Percentiles rank a stretch among this genome's conserved stretches.
These are phyloP conservation scores for Talaromyces atroroseus DNA, from an alignment of 2,329 filamentous ascomycete species.

Conservation along the genomic window DNA sequence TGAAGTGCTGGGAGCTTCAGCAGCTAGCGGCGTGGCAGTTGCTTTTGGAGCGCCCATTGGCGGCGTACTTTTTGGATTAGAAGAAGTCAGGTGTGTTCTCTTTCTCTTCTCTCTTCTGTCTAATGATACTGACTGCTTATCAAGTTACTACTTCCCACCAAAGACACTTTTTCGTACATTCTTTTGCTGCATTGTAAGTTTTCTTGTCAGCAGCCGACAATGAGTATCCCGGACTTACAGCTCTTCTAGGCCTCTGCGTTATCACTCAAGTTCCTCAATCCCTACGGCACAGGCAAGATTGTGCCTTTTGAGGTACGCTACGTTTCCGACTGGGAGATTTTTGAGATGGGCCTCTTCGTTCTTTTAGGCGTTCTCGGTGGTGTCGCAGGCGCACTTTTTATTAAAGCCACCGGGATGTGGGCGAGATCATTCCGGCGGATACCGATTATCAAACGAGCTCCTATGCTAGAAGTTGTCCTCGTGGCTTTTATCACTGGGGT, in stretches of 20 bases:
- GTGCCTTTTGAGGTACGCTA: slow-evolving; percentile 95
- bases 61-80: slow-evolving; percentile 85
- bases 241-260: slow-evolving; percentile 59
- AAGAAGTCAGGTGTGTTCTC: slow-evolving; percentile 64
- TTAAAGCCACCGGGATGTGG: slow-evolving; percentile 91
- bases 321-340: slow-evolving; percentile 83
- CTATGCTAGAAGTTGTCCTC: slow-evolving; percentile 79
- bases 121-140: slow-evolving; percentile 12
- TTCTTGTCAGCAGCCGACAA: slow-evolving; percentile 14
- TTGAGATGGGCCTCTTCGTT: slow-evolving; percentile 81
- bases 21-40: slow-evolving; percentile 85
- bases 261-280: slow-evolving; percentile 89
- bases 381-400: slow-evolving; percentile 81
- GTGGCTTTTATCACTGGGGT: slow-evolving; percentile 81
- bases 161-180: slow-evolving; percentile 97
- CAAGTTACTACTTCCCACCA: slow-evolving; percentile 88
- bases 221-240: not conserved
- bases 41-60: slow-evolving; percentile 89
- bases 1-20: slow-evolving; percentile 88
- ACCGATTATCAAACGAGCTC: slow-evolving; percentile 70
- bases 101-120: not conserved
- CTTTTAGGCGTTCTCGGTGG: slow-evolving; percentile 83
- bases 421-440: slow-evolving; percentile 82
- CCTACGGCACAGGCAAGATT: slow-evolving; percentile 93
- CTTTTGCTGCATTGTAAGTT: slow-evolving; percentile 83